Conservation (phyloP, 2,329 filamentous ascomycete genomes). For the Fusarium sterilihyphosum region DNA sequence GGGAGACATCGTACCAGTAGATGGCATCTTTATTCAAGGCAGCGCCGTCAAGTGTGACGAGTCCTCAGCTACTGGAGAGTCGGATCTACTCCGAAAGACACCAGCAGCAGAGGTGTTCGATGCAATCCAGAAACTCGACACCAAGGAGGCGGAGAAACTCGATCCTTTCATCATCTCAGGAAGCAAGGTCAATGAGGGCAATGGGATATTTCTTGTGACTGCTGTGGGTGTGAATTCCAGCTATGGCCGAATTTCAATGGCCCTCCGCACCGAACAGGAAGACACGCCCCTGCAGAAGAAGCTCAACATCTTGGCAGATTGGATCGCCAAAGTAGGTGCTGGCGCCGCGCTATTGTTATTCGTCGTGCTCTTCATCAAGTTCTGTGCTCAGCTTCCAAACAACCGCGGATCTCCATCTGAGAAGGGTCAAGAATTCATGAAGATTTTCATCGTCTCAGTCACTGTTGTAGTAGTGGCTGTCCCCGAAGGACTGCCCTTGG, state of each 20-base stretch:
- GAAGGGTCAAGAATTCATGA: constrained; percentile 68
- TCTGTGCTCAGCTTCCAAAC: constrained; percentile 69
- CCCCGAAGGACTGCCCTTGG: constrained; percentile 72
- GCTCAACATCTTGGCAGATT: constrained; percentile 50
- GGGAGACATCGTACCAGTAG: constrained; percentile 76
- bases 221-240: constrained; percentile 65
- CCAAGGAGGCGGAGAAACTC: constrained; percentile 56
- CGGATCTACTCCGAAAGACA: constrained; percentile 76
- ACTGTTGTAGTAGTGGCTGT: constrained; percentile 75
- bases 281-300: constrained; percentile 66
- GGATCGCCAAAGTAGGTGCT: constrained; percentile 60
- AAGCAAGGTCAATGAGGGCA: constrained; percentile 63
- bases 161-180: constrained; percentile 74
- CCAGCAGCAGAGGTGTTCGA: constrained; percentile 67
- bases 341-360: constrained; percentile 79
- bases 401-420: constrained; percentile 59
- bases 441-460: constrained; percentile 72
- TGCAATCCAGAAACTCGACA: constrained; percentile 58
- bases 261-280: constrained; percentile 61
- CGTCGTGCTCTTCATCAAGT: constrained; percentile 81
- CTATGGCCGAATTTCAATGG: constrained; percentile 66
- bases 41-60: constrained; percentile 71
- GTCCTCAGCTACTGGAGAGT: constrained; percentile 78
- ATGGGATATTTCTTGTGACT: constrained; percentile 64
- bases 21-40: constrained; percentile 73